Evolutionary conservation across 2,329 filamentous ascomycete genomes (phyloP), one percentile per base, ranked within the genome.

Genomic region (Ampelomyces quisqualis): DNA sequence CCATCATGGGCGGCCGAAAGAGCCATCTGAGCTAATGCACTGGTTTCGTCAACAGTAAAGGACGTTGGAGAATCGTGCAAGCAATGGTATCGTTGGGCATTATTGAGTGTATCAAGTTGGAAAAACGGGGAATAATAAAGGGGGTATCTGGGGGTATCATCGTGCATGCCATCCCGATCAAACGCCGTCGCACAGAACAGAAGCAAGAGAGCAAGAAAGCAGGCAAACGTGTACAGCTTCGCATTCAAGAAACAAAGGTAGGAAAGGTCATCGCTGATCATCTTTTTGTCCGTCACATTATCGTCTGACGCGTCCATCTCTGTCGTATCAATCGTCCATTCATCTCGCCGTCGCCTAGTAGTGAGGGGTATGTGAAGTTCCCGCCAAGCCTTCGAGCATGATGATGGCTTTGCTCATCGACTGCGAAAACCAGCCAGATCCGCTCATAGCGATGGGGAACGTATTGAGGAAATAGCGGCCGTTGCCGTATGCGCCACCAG

Each of bases 381-480:
- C n/a, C n/a, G n/a, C n/a, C n/a, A n/a, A n/a, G n/a, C n/a, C n/a
- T n/a, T n/a, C n/a, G n/a, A n/a, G n/a, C n/a, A n/a, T 28, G n/a
- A 14, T 40, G 5, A 57, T 44, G 2, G 39, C 46, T 8, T 26
- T 29, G 19, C 48, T 43, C 23, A 42, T 38, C 18, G 26, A 32
- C n/a, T 43, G 38, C 13, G 46, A 41, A 36, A 55, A 38, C 9
- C 38, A 47, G 28, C 45, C 34, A 28, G 52, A 53, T 19, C 50
- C 43, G 15, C 51, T 38, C 48, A 54, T 51, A 23, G 43, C 55
- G 18, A 58, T 9, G 13, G 53, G 53, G 18, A 49, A 34, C 24
- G 46, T 5, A 18, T 48, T 50, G n/a, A 57, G 44, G 21, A 58
- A 38, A 23, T 56, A 32, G 32, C 53, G 51, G 1, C 51, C 53